These are phyloP conservation scores for Nitzschia palea DNA, from an alignment of 108 stramenopile genomes.

Conservation along the genomic window DNA sequence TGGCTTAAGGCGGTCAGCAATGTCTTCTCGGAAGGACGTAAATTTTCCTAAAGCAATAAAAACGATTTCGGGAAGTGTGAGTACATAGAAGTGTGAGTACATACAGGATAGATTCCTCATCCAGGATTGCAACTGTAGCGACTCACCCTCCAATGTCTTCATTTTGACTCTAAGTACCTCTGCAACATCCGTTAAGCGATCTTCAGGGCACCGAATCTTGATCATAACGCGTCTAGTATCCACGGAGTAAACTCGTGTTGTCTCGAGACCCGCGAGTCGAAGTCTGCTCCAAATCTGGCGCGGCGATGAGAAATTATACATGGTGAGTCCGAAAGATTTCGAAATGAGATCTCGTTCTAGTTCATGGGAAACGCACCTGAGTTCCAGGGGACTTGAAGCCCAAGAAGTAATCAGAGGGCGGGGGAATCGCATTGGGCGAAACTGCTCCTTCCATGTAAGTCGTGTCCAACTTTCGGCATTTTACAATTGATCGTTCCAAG, in stretches of 20 bases:
- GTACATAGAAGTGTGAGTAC: slow-evolving; percentile 20
- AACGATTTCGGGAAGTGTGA: neutral
- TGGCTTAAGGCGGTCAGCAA: slow-evolving; percentile 53
- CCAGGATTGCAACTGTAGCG: neutral
- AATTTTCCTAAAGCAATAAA: slow-evolving; percentile 24
- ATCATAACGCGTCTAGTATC: slow-evolving; percentile 85
- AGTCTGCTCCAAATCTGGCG: slow-evolving; percentile 87
- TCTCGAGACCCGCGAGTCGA: slow-evolving; percentile 86
- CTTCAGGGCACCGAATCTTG: slow-evolving; percentile 85
- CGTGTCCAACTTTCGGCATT: slow-evolving; percentile 32
- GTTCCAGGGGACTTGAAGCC: slow-evolving; percentile 86
- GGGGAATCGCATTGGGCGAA: slow-evolving; percentile 46
- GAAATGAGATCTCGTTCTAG: too few relatives aligned
- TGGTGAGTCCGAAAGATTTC: neutral
- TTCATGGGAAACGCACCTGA: slow-evolving; percentile 37
- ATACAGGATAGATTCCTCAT: neutral
- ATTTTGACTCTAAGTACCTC: slow-evolving; percentile 86
- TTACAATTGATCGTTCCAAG: slow-evolving; percentile 47
- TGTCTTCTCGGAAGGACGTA: slow-evolving; percentile 81
- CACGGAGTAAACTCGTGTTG: slow-evolving; percentile 69
- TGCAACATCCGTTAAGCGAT: slow-evolving; percentile 89
- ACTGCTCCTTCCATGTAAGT: slow-evolving; percentile 43
- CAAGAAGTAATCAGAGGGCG: slow-evolving; percentile 87
- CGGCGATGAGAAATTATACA: neutral
- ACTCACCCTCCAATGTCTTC: slow-evolving; percentile 67